A percentile compares a stretch with the other conserved stretches of the same genome.
These are phyloP conservation scores for Cytospora chrysosperma DNA, from an alignment of 2,329 filamentous ascomycete species.

Conservation along the genomic window DNA sequence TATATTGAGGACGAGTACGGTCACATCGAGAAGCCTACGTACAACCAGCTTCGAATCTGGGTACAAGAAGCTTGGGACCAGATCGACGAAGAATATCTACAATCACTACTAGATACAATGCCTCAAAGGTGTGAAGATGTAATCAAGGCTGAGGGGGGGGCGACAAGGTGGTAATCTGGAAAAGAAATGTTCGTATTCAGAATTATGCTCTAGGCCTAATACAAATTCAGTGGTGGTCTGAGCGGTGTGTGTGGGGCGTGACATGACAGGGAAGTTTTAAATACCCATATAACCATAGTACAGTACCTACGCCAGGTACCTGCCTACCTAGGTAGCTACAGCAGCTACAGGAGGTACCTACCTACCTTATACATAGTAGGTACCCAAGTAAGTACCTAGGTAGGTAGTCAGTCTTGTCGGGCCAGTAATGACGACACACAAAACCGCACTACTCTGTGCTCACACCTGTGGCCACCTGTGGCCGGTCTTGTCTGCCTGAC, in stretches of 20 bases:
- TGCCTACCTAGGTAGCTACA: too few relatives aligned
- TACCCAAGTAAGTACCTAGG: too few relatives aligned
- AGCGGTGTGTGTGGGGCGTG: background rate
- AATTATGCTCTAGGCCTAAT: background rate
- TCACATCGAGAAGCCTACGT: background rate
- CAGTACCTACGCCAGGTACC: too few relatives aligned
- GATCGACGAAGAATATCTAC: background rate
- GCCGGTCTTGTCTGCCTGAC: background rate
- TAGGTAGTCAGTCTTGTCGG: too few relatives aligned
- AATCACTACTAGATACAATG: background rate
- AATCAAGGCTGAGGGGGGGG: background rate
- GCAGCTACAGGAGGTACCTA: too few relatives aligned
- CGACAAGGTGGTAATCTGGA: background rate
- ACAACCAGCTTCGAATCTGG: background rate
- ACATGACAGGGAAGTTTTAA: background rate
- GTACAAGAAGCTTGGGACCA: background rate
- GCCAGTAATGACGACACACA: too few relatives aligned
- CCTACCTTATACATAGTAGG: too few relatives aligned
- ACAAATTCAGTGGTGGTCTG: background rate
- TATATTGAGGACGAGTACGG: background rate
- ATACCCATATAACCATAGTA: too few relatives aligned
- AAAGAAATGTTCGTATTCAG: background rate
- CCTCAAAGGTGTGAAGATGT: background rate
- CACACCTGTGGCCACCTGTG: too few relatives aligned
- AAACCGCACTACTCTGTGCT: too few relatives aligned